phyloP scores from a whole-genome alignment of 192 early-diverging fungal genomes.

The Coemansia sp. region DNA sequence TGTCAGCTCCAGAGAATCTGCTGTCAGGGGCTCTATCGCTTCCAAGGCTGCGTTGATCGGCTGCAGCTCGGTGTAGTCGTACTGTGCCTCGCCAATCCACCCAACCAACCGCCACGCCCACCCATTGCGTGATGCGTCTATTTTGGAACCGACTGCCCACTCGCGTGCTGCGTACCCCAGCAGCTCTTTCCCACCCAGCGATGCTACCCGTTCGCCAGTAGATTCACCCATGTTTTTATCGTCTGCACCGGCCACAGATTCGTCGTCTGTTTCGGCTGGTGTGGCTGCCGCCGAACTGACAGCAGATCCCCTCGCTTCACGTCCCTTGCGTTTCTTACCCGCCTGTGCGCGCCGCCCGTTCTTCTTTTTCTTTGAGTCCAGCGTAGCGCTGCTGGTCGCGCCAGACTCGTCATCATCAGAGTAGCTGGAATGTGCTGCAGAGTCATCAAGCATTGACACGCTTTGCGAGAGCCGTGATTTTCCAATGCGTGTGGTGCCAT shows the following conservation, averaged over 20 bases:
- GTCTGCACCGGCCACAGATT: background rate
- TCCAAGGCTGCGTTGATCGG: slow-evolving; percentile 41
- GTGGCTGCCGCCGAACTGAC: slow-evolving; percentile 19
- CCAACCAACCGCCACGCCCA: slow-evolving; percentile 42
- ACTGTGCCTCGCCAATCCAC: slow-evolving; percentile 40
- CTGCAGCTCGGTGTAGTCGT: slow-evolving; percentile 32
- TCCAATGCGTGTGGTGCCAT: background rate
- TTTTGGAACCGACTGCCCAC: slow-evolving; percentile 14
- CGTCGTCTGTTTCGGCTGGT: slow-evolving; percentile 4
- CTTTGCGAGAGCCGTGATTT: background rate
- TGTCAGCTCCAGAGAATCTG: background rate
- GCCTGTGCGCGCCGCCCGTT: slow-evolving; percentile 2
- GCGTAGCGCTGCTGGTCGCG: slow-evolving; percentile 8
- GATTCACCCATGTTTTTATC: too few species aligned
- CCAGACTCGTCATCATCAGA: slow-evolving; percentile 23
- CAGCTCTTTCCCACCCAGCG: slow-evolving; percentile 22
- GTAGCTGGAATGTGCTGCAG: background rate
- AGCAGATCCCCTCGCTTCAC: background rate
- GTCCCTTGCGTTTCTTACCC: background rate
- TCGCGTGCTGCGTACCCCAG: slow-evolving; percentile 31
- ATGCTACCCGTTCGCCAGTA: background rate
- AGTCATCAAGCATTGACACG: background rate
- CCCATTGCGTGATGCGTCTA: slow-evolving; percentile 6
- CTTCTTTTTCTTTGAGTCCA: background rate
- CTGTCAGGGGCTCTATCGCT: slow-evolving; percentile 8